These are phyloP conservation scores for Uronychia binucleata DNA, from an alignment of 73 alveolate species.

Conservation along the genomic window DNA sequence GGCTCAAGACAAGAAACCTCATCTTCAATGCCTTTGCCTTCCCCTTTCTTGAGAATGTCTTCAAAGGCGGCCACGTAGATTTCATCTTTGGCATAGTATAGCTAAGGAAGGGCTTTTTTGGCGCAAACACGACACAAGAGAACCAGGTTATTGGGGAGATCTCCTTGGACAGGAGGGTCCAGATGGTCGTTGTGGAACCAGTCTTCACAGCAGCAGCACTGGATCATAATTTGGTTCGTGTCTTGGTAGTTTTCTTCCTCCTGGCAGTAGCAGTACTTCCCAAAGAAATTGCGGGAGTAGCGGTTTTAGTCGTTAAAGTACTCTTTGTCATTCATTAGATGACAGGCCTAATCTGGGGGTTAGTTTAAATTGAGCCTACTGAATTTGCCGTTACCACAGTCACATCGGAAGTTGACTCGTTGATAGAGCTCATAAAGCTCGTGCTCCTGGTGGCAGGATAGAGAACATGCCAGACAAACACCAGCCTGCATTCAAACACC, in stretches of 20 bases:
- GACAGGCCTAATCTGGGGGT: conserved; percentile 27
- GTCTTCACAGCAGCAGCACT: conserved; percentile 87
- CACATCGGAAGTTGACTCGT: conserved; percentile 78
- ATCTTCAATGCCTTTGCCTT: background rate
- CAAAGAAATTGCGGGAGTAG: conserved; percentile 80
- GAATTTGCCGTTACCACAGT: conserved; percentile 84
- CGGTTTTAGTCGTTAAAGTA: conserved; percentile 64
- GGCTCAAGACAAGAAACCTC: conserved; percentile 8
- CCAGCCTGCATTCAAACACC: conserved; percentile 58
- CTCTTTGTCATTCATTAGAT: conserved; percentile 64
- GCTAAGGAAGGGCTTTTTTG: background rate
- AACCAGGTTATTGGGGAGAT: background rate
- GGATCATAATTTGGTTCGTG: conserved; percentile 61
- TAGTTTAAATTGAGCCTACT: background rate
- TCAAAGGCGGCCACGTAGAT: too few species aligned
- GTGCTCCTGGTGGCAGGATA: conserved; percentile 86
- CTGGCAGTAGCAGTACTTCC: conserved; percentile 80
- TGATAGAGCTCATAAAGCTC: conserved; percentile 73
- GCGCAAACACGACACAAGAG: background rate
- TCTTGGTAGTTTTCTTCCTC: conserved; percentile 58
- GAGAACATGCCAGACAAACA: conserved; percentile 79
- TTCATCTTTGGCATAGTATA: too few species aligned
- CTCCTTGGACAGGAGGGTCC: conserved; percentile 44
- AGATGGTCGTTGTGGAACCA: conserved; percentile 82
- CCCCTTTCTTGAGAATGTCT: background rate